A percentile compares a stretch with the other conserved stretches of the same genome.
Evolutionary conservation across 2,329 filamentous ascomycete genomes (phyloP).

Genomic region (Colletotrichum sp.): DNA sequence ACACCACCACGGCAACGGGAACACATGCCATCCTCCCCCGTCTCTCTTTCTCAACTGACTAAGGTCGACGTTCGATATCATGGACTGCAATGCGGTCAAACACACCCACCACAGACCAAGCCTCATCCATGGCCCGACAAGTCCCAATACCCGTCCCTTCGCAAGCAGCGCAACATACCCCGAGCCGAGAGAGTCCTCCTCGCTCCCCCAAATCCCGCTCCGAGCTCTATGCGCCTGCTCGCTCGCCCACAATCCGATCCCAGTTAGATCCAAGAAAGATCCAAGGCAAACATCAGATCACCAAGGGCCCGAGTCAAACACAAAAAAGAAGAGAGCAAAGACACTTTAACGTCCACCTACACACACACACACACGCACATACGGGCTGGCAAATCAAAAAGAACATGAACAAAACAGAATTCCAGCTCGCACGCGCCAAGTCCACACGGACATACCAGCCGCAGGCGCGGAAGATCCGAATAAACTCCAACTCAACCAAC

Average conservation of each 20-base stretch:
- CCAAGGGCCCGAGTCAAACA: slow-evolving; percentile 1
- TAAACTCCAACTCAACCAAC: not conserved
- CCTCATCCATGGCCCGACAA: not conserved
- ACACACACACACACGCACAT: not conserved
- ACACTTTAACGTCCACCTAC: not conserved
- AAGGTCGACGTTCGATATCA: not conserved
- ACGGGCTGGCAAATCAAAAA: not conserved
- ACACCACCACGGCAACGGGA: not conserved
- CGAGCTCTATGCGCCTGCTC: not conserved
- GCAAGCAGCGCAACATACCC: not conserved
- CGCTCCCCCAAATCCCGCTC: not conserved
- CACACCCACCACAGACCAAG: not conserved
- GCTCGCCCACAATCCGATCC: slow-evolving; percentile 1
- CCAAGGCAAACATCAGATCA: slow-evolving; percentile 7
- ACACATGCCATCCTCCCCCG: not conserved
- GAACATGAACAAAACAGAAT: not conserved
- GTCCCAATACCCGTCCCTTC: not conserved
- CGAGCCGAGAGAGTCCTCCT: not conserved
- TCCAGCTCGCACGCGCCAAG: not conserved
- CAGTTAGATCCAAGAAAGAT: not conserved
- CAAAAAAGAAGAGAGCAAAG: not conserved
- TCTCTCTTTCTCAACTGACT: not conserved
- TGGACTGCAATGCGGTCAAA: not conserved
- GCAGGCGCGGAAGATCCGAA: not conserved
- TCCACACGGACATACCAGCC: not conserved